Base-by-base conservation (phyloP, 2,329 filamentous ascomycete species). In the Raffaelea deltoideospora region DNA sequence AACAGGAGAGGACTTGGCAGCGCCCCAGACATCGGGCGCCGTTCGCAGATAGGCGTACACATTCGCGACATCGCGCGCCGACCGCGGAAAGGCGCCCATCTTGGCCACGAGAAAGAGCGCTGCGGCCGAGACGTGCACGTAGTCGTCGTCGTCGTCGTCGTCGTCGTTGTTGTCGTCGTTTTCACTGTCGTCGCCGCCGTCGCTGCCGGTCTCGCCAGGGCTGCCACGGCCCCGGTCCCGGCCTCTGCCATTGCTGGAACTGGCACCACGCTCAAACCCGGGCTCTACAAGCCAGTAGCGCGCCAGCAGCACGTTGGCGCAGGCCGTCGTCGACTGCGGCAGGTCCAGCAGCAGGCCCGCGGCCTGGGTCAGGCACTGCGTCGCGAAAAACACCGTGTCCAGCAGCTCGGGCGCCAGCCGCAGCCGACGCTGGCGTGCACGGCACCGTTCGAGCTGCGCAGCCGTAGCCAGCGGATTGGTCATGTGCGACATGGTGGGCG, bases 11-110 rank as follows among this genome's bases (percentile, higher is more conserved):
- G 52, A 42, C 13, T 52, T 41, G 29, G 31, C 39, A 37, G 5
- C 23, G 15, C 20, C 27, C 24, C 29, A 33, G 11, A 32, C 27
- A 1, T 1, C 10, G 13, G 19, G 6, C 2, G 69, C 55, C 0
- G 79, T 82, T 28, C 76, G 60, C 5, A 96, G 75, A 55, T 88
- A 93, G 28, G 75, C 69, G 57, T 92, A 94, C 41, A 88, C 79
- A 52, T 87, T 90, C 41, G 86, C 69, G 28, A 95, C 63, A 45
- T 86, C 86, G 45, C 86, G 76, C 1, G 84, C 74, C 11, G 80
- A 79, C 40, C 79, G 75, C 2, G 86, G 79, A 34, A 73, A 67
- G 3, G 83, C 72, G 19, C 86, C 85, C 39, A 90, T 69, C 59
- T 96, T 96, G 22, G 85, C 73, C 19, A 76, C 72, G 35, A 94